Percentiles rank a stretch among this genome's conserved stretches.
Conservation (phyloP, 148 eudicot species). For the Fallopia convolvulus region DNA sequence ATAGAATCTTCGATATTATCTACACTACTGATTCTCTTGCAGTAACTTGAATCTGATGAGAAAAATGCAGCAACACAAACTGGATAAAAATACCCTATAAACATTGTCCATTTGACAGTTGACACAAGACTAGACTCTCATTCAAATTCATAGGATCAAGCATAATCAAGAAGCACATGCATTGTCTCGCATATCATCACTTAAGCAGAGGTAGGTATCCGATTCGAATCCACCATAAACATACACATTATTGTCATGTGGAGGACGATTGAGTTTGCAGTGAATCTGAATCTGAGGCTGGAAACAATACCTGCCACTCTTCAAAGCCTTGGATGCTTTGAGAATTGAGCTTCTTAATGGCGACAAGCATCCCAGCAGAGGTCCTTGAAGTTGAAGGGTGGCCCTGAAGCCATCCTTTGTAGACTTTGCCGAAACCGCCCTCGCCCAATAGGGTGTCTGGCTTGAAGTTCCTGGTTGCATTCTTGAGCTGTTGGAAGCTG, state of each 20-base stretch:
- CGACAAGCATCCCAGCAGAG: conserved; percentile 33
- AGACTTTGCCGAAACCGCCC: conserved; percentile 42
- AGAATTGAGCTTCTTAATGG: conserved; percentile 58
- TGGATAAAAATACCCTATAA: no score
- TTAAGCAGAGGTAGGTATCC: no score
- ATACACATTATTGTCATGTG: not conserved
- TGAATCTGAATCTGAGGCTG: not conserved
- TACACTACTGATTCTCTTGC: no score
- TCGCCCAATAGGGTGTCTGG: conserved; percentile 39
- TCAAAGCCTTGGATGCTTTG: conserved; percentile 64
- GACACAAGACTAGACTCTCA: no score
- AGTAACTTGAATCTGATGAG: no score
- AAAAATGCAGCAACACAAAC: no score
- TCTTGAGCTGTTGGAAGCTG: conserved; percentile 40
- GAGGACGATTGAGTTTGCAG: not conserved
- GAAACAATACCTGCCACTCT: conserved; percentile 61
- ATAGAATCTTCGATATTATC: no score
- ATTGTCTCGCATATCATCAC: no score
- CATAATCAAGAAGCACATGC: no score
- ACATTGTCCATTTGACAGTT: no score
- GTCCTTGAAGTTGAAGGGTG: conserved; percentile 23
- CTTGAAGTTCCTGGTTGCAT: conserved; percentile 51
- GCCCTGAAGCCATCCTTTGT: conserved; percentile 66
- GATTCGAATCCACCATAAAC: no score
- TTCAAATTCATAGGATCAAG: no score